Conservation (phyloP, 2,329 filamentous ascomycete genomes). For the Leptographium radiaticola region DNA sequence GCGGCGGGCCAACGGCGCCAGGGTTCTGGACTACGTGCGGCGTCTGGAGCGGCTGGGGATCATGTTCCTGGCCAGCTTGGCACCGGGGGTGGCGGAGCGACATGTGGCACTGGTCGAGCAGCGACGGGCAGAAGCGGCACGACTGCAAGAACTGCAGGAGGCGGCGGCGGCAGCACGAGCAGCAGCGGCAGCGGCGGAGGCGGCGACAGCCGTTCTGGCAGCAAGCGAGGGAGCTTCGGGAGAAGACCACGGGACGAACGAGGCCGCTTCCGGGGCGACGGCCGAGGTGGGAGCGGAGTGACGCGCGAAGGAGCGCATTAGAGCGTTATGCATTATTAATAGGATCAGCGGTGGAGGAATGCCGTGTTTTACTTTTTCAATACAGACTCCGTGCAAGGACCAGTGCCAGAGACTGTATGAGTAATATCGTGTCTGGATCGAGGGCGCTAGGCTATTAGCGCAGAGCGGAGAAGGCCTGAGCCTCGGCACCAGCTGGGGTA, state of each 20-base stretch:
- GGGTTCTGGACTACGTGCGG: slow-evolving; percentile 37
- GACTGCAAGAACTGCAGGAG: slow-evolving; percentile 24
- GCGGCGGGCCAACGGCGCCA: slow-evolving; percentile 30
- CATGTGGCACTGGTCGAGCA: slow-evolving; percentile 48
- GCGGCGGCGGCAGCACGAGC: slow-evolving; percentile 28
- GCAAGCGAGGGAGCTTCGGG: slow-evolving; percentile 19
- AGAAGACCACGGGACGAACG: slow-evolving; percentile 10
- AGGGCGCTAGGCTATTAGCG: too few species aligned
- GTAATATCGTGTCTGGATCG: too few species aligned
- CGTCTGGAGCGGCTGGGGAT: slow-evolving; percentile 46
- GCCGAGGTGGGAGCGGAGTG: too few species aligned
- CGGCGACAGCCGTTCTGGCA: slow-evolving; percentile 19
- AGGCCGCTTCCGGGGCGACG: too few species aligned
- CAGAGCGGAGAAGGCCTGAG: too few species aligned
- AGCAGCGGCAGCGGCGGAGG: slow-evolving; percentile 24
- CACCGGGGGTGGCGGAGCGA: slow-evolving; percentile 51
- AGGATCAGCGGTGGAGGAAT: too few species aligned
- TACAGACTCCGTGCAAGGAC: too few species aligned
- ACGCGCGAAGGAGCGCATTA: too few species aligned
- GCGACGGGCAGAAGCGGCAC: not conserved
- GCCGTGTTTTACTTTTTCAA: too few species aligned
- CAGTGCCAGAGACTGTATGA: too few species aligned
- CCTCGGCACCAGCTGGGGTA: not conserved
- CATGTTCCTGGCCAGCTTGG: slow-evolving; percentile 52
- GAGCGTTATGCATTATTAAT: too few species aligned